Evolutionary conservation across 345 rosid species (phyloP), one percentile per base, ranked within the genome.

Genomic region (Conringia planisiliqua): DNA sequence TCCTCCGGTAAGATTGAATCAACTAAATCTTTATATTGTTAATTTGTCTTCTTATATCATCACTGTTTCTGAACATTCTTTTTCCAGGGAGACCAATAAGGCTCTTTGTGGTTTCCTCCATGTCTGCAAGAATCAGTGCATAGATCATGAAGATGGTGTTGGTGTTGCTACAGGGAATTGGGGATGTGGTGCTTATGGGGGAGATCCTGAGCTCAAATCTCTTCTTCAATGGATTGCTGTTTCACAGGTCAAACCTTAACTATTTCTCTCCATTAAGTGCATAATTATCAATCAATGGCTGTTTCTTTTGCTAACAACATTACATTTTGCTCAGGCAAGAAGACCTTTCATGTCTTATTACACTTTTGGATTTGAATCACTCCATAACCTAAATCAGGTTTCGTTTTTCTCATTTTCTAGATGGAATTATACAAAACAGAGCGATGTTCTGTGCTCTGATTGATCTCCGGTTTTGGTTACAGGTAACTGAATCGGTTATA

Each of bases 131-230:
- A 66, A 57, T 33, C 64, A 38, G 51, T 73, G 55, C 70, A 44
- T 70, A 11, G 71, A 80, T 20, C 44, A 56, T 43, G 84, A 87
- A 81, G 85, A 82, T 72, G 66, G 22, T 59, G 76, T 80, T 10
- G 89, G 96, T 72, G 79, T 94, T 74, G 96, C 79, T 20, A 91
- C 97, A 0, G 96, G 97, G 47, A 94, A 94, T 70, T 91, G 98
- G 97, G 97, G 97, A n/a, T 91, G 97, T 55, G 97, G 98, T 69
- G 95, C 86, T 70, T 93, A 88, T 82, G 91, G 97, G 62, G 98
- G 95, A 67, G 97, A 93, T 81, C 90, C 97, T 66, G 86, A 88
- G 62, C 59, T 94, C 36, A 94, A 94, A 84, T 52, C 87, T 77
- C 69, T 94, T 54, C 83, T 91, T 76, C 98, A 94, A 79, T 91